Conservation (phyloP, 495 filamentous ascomycete species). For the Neurospora africana region DNA sequence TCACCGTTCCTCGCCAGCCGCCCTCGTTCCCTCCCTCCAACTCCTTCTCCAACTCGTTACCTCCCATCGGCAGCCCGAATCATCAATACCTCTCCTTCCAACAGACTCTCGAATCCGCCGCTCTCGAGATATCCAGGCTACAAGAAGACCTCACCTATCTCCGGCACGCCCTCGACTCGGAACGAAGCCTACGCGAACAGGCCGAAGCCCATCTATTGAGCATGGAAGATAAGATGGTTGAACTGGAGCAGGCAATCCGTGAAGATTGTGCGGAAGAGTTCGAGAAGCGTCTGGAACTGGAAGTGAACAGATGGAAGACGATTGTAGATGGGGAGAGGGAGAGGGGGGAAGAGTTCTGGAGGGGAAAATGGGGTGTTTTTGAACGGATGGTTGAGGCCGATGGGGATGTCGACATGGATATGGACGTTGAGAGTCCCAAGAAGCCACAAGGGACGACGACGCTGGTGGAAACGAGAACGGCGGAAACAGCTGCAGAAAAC, state of each 20-base stretch:
- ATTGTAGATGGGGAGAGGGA: conserved; percentile 65
- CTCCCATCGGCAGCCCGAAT: conserved; percentile 21
- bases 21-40: conserved; percentile 19
- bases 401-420: conserved; percentile 40
- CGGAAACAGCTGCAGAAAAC: not conserved
- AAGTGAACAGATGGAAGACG: conserved; percentile 65
- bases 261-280: conserved; percentile 84
- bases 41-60: conserved; percentile 23
- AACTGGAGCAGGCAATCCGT: conserved; percentile 76
- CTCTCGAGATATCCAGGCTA: conserved; percentile 63
- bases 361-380: conserved; percentile 82
- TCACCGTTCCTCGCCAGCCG: conserved; percentile 66
- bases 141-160: conserved; percentile 65
- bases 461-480: not conserved
- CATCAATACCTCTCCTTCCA: conserved; percentile 13
- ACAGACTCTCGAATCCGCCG: conserved; percentile 61
- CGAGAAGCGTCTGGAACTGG: conserved; percentile 61
- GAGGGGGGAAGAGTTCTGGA: conserved; percentile 69
- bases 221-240: conserved; percentile 57
- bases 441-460: not conserved
- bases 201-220: conserved; percentile 47
- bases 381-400: conserved; percentile 33
- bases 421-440: conserved; percentile 2
- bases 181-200: conserved; percentile 45
- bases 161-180: conserved; percentile 46